Conservation (phyloP, 352 stramenopile genomes). For the Phytophthora megakarya region DNA sequence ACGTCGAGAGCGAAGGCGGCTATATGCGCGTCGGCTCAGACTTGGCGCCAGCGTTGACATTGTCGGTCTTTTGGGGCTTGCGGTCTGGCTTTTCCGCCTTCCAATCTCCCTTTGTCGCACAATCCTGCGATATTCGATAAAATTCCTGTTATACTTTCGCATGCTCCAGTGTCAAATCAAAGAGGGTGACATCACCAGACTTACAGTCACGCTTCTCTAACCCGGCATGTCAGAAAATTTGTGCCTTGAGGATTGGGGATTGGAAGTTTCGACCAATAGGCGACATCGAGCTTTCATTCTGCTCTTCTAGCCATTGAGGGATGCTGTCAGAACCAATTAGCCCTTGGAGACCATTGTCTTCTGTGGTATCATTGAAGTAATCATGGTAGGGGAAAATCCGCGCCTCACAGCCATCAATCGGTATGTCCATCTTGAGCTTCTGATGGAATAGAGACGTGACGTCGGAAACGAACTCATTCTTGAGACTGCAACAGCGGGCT, state of each 20-base stretch:
- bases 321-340: neutral
- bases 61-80: too few species aligned
- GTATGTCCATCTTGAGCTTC: neutral
- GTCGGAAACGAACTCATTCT: too few species aligned
- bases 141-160: neutral
- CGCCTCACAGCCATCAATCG: neutral
- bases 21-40: too few species aligned
- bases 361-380: neutral
- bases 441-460: neutral
- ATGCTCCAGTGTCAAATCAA: neutral
- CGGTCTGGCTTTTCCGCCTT: too few species aligned
- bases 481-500: too few species aligned
- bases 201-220: neutral
- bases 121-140: neutral
- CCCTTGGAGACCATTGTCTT: neutral
- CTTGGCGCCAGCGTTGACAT: too few species aligned
- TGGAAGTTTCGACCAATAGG: neutral
- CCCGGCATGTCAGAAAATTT: neutral
- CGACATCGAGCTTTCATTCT: too few species aligned
- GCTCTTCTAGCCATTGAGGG: neutral
- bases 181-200: neutral
- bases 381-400: neutral
- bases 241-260: neutral
- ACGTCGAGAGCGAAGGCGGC: too few species aligned
- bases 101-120: too few species aligned